Evolutionary conservation across 2,329 filamentous ascomycete genomes (phyloP), one percentile per base, ranked within the genome.

Genomic region (Penicillium hesseltinei): DNA sequence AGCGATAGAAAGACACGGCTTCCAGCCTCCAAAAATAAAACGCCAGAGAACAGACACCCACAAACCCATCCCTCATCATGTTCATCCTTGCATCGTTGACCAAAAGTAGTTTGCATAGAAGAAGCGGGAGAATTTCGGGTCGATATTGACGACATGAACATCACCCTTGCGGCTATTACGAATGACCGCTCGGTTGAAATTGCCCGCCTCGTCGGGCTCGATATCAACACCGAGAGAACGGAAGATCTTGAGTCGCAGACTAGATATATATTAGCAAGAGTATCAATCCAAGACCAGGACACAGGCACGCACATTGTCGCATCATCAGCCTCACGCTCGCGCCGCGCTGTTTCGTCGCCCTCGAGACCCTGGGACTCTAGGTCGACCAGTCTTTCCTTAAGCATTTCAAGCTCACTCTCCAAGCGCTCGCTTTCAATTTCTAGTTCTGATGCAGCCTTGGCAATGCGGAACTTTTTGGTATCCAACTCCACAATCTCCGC

Each of bases 21-120:
- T 54, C 39, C 48, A 36, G 29, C 54, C 46, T 52, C 54, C 56
- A 48, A 39, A 50, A 36, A 47, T 6, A 13, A 47, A 69, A 66
- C 66, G 62, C 67, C 66, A 52, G 51, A 58, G 36, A 55, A 48
- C 39, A 52, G 27, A 50, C 27, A 36, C 21, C 21, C 47, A 39
- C n/a, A 46, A 51, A 44, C 46, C 11, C 10, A n/a, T 36, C 27
- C 29, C 15, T 17, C 31, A 13, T 27, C 6, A 44, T 44, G 21
- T 49, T 65, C 62, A 77, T 35, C 71, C 74, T 74, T 79, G 95
- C 73, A 97, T 81, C 31, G 87, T 93, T 69, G 91, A 84, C 94
- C 94, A 99, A 71, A 97, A 95, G 73, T 96, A 96, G 69, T 96
- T 95, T 23, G 92, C 91, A 70, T 97, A 96, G 71, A 95, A 97